Evolutionary conservation across 1,284 basidiomycete genomes (phyloP), one percentile per base, ranked within the genome.

Genomic region (Chondrostereum purpureum): DNA sequence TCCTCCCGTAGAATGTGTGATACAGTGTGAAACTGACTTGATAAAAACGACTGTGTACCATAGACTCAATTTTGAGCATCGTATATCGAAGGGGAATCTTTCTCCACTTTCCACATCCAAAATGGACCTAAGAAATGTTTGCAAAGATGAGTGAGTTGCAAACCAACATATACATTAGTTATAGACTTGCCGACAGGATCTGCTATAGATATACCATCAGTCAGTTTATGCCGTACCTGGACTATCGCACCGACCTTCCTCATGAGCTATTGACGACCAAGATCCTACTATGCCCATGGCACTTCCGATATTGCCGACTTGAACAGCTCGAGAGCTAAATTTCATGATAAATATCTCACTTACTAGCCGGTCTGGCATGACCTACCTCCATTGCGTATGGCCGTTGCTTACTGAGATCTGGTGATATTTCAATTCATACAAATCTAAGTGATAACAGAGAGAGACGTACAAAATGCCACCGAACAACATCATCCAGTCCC

Each of bases 381-480:
- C 58, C 47, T 43, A 79, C 80, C 75, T 76, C 80, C 79, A 82
- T 51, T 77, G 73, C 18, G 73, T 66, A 35, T 62, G 59, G 35
- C 61, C 61, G 47, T 74, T 70, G 50, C 73, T 70, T 3, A 70
- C 67, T 14, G 77, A 75, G 10, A 67, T 69, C 78, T 80, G 52
- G 41, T 49, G 52, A 47, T 22, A 22, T 43, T 51, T 21, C n/a
- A 43, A 39, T 36, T 50, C 24, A 41, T 40, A 44, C 44, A 11
- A 16, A 45, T 31, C 27, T 31, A 8, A n/a, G n/a, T 31, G 27
- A n/a, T 31, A n/a, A 38, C 23, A 23, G 42, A 48, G 41, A 39
- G 39, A 20, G 40, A 68, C 77, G 67, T 56, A 83, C 81, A 63
- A 83, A 78, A 54, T 70, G 69, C 82, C 81, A 85, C 44, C 78